Evolutionary conservation across 805 yeast species (phyloP), one percentile per base, ranked within the genome.

Genomic region (Monosporozyma aquatica): DNA sequence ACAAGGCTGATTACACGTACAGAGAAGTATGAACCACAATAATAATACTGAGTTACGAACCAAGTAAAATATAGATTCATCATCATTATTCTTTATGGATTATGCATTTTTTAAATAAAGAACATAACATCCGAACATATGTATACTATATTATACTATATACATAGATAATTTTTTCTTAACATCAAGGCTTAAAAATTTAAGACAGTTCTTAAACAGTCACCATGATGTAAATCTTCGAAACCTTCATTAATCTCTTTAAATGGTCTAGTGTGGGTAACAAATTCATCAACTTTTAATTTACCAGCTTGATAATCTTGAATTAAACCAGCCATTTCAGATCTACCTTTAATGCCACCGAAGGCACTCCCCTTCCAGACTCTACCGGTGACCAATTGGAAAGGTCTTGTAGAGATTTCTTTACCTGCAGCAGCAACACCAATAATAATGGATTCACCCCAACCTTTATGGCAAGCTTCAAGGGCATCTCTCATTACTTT

Each of bases 341-440:
- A 63, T 72, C 97, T 83, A 62, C 98, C 97, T 70, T 92, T 92
- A 61, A 92, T 87, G 65, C 97, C 98, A 58, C 99, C 99, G 56
- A 87, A 92, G n/a, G 99, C 99, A 59, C 95, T 86, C 56, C 99
- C 99, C 66, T 78, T 84, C 97, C 98, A 90, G 41, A 85, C 95
- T 70, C 98, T 82, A 55, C 99, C 99, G 33, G 97, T 92, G 51
- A 92, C 97, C 66, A 92, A 78, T 72, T 90, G 97, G 85, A 92
- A 92, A 47, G 99, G 98, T 69, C 97, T 80, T 38, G 97, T 92
- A 45, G 95, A 68, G 50, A 94, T 89, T 70, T 92, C 97, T 68
- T 87, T 74, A 52, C 98, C 99, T 32, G 97, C 95, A 53, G 96
- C 95, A 38, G 98, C 99, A 54, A 92, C 99, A 65, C 98, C 98